A percentile compares a stretch with the other conserved stretches of the same genome.
Conservation (phyloP, 257 asterid species). For the Nicotiana knightiana region DNA sequence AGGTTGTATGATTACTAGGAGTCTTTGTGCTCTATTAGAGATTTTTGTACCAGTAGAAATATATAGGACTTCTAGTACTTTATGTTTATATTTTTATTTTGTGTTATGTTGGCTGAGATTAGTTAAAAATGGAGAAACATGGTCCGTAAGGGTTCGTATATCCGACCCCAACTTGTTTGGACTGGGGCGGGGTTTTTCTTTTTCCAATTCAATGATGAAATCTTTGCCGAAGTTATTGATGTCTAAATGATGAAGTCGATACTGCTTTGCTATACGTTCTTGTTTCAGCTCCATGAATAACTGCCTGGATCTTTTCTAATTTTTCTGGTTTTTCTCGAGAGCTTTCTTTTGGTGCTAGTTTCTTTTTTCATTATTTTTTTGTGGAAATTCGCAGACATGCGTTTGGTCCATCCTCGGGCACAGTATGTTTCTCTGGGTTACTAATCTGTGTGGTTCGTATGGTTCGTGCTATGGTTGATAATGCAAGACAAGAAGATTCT, state of each 20-base stretch:
- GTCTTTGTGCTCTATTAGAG: not conserved
- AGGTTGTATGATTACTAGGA: not conserved
- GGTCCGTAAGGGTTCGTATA: not conserved
- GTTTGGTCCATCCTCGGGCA: constrained; percentile 88
- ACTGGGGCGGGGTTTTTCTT: not conserved
- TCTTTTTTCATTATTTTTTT: not conserved
- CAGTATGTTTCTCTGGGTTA: constrained; percentile 85
- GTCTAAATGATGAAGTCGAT: not conserved
- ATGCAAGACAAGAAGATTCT: constrained; percentile 69
- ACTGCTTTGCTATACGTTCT: not conserved
- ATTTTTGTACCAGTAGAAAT: not conserved
- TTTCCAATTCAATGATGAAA: not conserved
- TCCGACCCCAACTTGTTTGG: not conserved
- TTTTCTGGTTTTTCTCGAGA: not conserved
- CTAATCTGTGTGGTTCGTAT: constrained; percentile 50
- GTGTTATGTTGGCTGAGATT: not conserved
- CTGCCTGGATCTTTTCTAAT: not conserved
- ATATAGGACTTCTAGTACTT: not conserved
- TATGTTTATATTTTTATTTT: not conserved
- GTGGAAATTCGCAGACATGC: constrained; percentile 60
- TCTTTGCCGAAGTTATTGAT: not conserved
- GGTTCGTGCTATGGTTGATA: constrained; percentile 83
- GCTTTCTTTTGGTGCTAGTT: not conserved
- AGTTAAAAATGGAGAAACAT: not conserved
- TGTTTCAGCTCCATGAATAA: not conserved